These are phyloP conservation scores for Exophiala phaeomuriformis DNA, from an alignment of 2,329 filamentous ascomycete genomes.

Conservation along the genomic window DNA sequence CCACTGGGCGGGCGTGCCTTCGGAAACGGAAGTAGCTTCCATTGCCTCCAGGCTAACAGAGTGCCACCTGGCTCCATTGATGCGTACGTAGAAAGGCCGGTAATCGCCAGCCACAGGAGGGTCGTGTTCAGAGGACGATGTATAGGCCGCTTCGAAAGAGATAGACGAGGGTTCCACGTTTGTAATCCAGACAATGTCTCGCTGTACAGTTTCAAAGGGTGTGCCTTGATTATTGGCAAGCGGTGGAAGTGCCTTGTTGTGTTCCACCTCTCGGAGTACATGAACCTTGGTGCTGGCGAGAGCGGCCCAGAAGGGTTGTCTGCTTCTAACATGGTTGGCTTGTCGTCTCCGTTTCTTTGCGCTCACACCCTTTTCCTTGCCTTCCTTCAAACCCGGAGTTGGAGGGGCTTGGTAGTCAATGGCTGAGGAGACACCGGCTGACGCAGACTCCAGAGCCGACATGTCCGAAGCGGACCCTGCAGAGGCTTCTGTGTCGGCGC, in stretches of 20 bases:
- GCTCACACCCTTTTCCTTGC: constrained; percentile 52
- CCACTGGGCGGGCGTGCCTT: constrained; percentile 45
- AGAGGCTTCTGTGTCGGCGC: constrained; percentile 41
- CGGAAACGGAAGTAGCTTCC: constrained; percentile 39
- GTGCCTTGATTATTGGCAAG: constrained; percentile 17
- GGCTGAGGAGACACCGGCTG: constrained; percentile 36
- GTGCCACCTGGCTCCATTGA: constrained; percentile 60
- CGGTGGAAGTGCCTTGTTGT: constrained; percentile 50
- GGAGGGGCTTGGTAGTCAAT: constrained; percentile 44
- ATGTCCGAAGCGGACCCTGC: constrained; percentile 39
- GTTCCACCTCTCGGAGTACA: constrained; percentile 82
- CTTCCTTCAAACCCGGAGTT: constrained; percentile 46
- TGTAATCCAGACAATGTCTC: constrained; percentile 43
- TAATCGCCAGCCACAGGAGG: constrained; percentile 30
- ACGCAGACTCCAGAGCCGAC: constrained; percentile 37
- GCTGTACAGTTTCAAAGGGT: constrained; percentile 32
- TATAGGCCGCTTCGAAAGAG: constrained; percentile 42
- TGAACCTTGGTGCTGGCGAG: constrained; percentile 95
- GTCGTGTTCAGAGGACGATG: constrained; percentile 28
- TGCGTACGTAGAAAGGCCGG: constrained; percentile 58
- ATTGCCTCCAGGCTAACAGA: constrained; percentile 49
- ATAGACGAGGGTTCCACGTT: constrained; percentile 42
- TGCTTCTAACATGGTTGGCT: constrained; percentile 79
- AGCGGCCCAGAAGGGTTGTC: constrained; percentile 89
- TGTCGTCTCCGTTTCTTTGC: constrained; percentile 84